phyloP scores from a whole-genome alignment of 2,329 filamentous ascomycete genomes.

The Mycosphaerella arachidis region DNA sequence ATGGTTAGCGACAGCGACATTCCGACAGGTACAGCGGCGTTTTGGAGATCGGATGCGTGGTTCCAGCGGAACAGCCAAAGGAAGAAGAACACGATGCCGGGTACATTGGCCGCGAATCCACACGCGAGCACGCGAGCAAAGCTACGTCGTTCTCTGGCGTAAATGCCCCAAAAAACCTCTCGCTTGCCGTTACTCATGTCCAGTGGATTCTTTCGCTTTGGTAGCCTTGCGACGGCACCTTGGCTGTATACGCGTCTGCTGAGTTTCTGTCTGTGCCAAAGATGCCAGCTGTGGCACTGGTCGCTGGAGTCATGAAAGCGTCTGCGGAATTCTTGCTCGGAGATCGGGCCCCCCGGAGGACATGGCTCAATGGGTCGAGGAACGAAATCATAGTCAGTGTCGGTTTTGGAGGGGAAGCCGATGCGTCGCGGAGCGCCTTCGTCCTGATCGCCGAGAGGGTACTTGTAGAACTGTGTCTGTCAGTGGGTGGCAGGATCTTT shows the following conservation, averaged over 20 bases:
- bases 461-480: slow-evolving; percentile 4
- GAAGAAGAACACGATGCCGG: slow-evolving; percentile 7
- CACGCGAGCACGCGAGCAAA: neutral
- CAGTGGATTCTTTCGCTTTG: neutral
- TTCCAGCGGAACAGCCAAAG: slow-evolving; percentile 7
- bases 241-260: neutral
- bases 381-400: neutral
- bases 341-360: slow-evolving; percentile 2
- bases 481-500: neutral
- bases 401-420: neutral
- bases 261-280: neutral
- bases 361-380: neutral
- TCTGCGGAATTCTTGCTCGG: slow-evolving; percentile 2
- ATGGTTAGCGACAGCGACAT: slow-evolving; percentile 2
- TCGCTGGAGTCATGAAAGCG: neutral
- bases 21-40: slow-evolving; percentile 2
- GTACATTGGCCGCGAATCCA: neutral
- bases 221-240: neutral
- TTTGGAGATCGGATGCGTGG: slow-evolving; percentile 4
- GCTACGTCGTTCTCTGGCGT: slow-evolving; percentile 2
- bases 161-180: slow-evolving; percentile 6
- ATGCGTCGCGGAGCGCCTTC: neutral
- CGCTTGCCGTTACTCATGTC: neutral
- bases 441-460: neutral
- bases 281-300: neutral